These are phyloP conservation scores for Scutellaria minor DNA, from an alignment of 257 asterid genomes.

Conservation along the genomic window DNA sequence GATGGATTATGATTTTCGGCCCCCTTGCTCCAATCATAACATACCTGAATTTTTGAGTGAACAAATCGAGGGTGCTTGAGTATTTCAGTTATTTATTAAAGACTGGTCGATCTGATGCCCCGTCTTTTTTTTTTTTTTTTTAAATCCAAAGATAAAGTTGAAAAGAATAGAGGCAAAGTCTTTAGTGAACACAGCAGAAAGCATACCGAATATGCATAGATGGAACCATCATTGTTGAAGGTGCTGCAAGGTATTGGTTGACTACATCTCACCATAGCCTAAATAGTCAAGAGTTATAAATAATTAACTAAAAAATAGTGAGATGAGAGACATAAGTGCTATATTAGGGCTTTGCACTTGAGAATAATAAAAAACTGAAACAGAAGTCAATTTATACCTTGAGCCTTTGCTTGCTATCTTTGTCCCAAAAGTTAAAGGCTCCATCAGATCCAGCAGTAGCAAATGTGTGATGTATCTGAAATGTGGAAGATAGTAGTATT, in stretches of 20 bases:
- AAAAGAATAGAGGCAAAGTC: slow-evolving; percentile 59
- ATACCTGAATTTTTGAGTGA: slow-evolving; percentile 82
- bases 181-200: slow-evolving; percentile 12
- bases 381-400: slow-evolving; percentile 54
- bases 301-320: slow-evolving; percentile 14
- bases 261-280: slow-evolving; percentile 88
- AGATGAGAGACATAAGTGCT: not conserved
- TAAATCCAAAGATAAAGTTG: too few relatives aligned
- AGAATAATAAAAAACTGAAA: slow-evolving; percentile 2
- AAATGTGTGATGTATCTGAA: slow-evolving; percentile 79
- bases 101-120: too few relatives aligned
- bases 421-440: slow-evolving; percentile 95
- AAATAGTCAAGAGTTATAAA: slow-evolving; percentile 14
- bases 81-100: slow-evolving; percentile 48
- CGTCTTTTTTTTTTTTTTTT: too few relatives aligned
- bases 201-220: slow-evolving; percentile 83
- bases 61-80: slow-evolving; percentile 69
- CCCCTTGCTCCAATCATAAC: slow-evolving; percentile 99
- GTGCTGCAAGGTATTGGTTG: slow-evolving; percentile 87
- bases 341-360: not conserved
- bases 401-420: slow-evolving; percentile 96
- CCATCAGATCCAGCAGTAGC: slow-evolving; percentile 98
- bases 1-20: slow-evolving; percentile 97
- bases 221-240: slow-evolving; percentile 89
- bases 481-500: slow-evolving; percentile 24